phyloP scores from a whole-genome alignment of 495 filamentous ascomycete genomes.

The Entonaema liquescens region DNA sequence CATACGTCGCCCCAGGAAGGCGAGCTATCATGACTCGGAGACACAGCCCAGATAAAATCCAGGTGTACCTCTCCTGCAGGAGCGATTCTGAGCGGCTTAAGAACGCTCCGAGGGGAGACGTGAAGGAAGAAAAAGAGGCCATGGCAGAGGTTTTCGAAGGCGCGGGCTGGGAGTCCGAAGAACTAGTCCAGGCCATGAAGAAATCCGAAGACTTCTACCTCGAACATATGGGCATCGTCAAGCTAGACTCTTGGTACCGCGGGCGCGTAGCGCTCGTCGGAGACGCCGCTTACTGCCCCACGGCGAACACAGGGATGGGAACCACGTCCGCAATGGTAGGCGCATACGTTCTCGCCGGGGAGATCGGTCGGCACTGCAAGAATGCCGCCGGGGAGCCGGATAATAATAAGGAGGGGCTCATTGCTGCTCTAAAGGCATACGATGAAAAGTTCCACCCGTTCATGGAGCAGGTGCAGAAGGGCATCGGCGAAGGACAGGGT shows the following conservation, averaged over 20 bases:
- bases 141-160: conserved; percentile 49
- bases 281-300: conserved; percentile 62
- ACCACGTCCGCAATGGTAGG: conserved; percentile 58
- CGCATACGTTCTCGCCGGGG: conserved; percentile 63
- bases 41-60: conserved; percentile 47
- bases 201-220: conserved; percentile 59
- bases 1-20: conserved; percentile 45
- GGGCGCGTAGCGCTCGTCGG: conserved; percentile 59
- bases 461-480: conserved; percentile 52
- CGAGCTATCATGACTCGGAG: conserved; percentile 52
- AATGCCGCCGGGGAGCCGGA: background rate
- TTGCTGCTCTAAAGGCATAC: conserved; percentile 51
- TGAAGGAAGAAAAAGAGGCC: conserved; percentile 51
- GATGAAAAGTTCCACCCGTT: conserved; percentile 55
- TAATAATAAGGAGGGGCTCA: background rate
- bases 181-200: conserved; percentile 51
- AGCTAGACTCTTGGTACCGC: conserved; percentile 49
- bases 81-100: conserved; percentile 41
- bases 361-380: conserved; percentile 51
- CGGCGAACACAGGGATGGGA: conserved; percentile 59
- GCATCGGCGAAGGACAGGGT: conserved; percentile 22
- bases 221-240: conserved; percentile 55
- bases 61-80: conserved; percentile 51
- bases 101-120: conserved; percentile 42
- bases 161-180: conserved; percentile 56